phyloP scores from a whole-genome alignment of 2,329 filamentous ascomycete species.

The Hypoxylon sp. region DNA sequence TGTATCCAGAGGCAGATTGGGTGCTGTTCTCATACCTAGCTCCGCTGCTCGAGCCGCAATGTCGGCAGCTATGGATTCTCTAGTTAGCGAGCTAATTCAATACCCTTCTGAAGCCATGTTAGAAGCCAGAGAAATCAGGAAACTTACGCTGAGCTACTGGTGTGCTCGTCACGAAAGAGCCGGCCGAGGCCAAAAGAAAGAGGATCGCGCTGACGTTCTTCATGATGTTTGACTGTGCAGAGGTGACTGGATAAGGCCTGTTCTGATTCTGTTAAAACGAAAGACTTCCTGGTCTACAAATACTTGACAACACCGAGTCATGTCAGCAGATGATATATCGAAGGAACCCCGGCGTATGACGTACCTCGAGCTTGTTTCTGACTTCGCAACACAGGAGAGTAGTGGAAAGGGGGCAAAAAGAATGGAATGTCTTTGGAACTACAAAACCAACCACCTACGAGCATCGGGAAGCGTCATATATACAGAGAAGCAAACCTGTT shows the following conservation, averaged over 20 bases:
- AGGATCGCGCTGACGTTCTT: constrained; percentile 37
- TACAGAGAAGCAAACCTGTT: constrained; percentile 8
- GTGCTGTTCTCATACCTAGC: constrained; percentile 21
- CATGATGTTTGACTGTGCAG: constrained; percentile 36
- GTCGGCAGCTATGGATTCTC: constrained; percentile 14
- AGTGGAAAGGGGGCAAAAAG: constrained; percentile 16
- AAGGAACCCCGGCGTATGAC: neutral
- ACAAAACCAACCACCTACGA: constrained; percentile 2
- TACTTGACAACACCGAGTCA: constrained; percentile 3
- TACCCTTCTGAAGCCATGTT: no score
- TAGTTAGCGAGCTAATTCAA: neutral
- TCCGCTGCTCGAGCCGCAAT: constrained; percentile 33
- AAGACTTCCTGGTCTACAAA: constrained; percentile 24
- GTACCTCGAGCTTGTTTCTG: constrained; percentile 20
- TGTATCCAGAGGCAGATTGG: neutral
- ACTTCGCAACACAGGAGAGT: constrained; percentile 14
- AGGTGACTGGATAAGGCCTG: constrained; percentile 13
- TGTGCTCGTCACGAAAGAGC: constrained; percentile 35
- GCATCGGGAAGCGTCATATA: constrained; percentile 24
- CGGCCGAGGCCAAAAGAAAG: constrained; percentile 35
- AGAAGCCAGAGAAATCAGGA: neutral
- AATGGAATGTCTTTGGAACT: constrained; percentile 28
- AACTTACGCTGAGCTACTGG: constrained; percentile 27
- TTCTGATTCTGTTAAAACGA: constrained; percentile 4
- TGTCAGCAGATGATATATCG: constrained; percentile 12